Evolutionary conservation across 1,284 basidiomycete genomes (phyloP).

Genomic region (Vanrija pseudolonga): DNA sequence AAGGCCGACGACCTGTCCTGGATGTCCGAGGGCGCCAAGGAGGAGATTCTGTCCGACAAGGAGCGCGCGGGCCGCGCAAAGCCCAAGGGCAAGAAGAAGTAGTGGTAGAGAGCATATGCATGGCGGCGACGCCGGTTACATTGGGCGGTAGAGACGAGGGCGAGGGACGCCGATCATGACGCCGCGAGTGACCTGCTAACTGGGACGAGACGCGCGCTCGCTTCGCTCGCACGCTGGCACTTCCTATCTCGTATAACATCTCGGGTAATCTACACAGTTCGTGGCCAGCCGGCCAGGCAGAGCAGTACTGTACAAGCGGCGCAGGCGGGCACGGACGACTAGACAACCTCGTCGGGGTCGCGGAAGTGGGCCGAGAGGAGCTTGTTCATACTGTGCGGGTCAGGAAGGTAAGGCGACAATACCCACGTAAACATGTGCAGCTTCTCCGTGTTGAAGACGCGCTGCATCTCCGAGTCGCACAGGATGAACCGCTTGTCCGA

Average conservation of each 20-base stretch:
- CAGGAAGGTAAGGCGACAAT: too few relatives aligned
- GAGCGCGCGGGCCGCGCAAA: slow-evolving; percentile 20
- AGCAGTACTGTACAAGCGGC: too few relatives aligned
- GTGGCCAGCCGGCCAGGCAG: too few relatives aligned
- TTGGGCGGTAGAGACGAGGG: too few relatives aligned
- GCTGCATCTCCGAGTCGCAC: slow-evolving; percentile 51
- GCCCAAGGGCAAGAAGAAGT: slow-evolving; percentile 32
- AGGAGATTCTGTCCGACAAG: slow-evolving; percentile 39
- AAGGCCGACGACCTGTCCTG: slow-evolving; percentile 41
- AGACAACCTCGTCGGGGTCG: slow-evolving; percentile 38
- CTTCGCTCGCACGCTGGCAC: too few relatives aligned
- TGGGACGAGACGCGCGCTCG: too few relatives aligned
- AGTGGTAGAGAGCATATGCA: too few relatives aligned
- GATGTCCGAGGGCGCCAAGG: slow-evolving; percentile 48
- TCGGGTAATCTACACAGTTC: too few relatives aligned
- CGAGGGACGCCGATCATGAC: too few relatives aligned
- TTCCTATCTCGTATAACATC: too few relatives aligned
- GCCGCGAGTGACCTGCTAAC: too few relatives aligned
- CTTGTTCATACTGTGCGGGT: slow-evolving; percentile 48
- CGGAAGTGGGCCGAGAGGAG: slow-evolving; percentile 37
- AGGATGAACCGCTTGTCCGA: slow-evolving; percentile 52
- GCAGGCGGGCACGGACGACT: not conserved
- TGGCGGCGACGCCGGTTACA: too few relatives aligned
- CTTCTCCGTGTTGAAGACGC: slow-evolving; percentile 51
- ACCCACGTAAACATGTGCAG: slow-evolving; percentile 52